These are phyloP conservation scores for Euphrasia arctica DNA, from an alignment of 305 asterid species.

Conservation along the genomic window DNA sequence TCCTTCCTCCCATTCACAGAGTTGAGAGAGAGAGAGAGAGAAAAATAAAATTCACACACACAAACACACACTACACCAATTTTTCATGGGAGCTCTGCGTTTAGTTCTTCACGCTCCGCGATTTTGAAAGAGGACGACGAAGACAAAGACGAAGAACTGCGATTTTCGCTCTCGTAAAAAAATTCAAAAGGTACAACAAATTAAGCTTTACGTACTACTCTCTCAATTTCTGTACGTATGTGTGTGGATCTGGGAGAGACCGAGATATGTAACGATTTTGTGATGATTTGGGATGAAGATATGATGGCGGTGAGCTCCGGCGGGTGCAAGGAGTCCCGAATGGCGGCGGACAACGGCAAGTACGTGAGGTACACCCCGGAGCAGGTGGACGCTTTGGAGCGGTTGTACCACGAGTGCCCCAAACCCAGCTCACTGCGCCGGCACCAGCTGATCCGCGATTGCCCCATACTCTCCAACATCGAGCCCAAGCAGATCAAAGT, in stretches of 20 bases:
- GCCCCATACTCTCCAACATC: conserved; percentile 82
- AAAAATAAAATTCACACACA: not conserved
- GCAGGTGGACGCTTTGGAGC: conserved; percentile 94
- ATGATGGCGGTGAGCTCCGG: conserved; percentile 82
- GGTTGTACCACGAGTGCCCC: conserved; percentile 92
- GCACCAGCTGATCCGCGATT: conserved; percentile 91
- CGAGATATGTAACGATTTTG: not conserved
- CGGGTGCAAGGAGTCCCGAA: conserved; percentile 51
- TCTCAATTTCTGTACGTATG: conserved; percentile 21
- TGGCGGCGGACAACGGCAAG: conserved; percentile 81
- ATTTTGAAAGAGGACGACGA: conserved; percentile 55
- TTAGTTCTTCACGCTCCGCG: conserved; percentile 73
- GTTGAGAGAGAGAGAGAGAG: not conserved
- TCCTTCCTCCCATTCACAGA: not conserved
- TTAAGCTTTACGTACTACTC: not conserved
- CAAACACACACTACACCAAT: not conserved
- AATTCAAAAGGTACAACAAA: conserved; percentile 39
- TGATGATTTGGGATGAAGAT: conserved; percentile 35
- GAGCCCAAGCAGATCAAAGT: conserved; percentile 99
- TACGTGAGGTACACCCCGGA: conserved; percentile 98
- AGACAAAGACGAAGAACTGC: conserved; percentile 8
- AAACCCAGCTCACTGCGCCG: conserved; percentile 92
- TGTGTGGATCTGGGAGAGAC: not conserved
- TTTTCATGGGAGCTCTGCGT: conserved; percentile 58
- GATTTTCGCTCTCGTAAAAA: conserved; percentile 32